A percentile compares a stretch with the other conserved stretches of the same genome.
phyloP scores from a whole-genome alignment of 257 asterid genomes.

The Gynochthodes officinalis region DNA sequence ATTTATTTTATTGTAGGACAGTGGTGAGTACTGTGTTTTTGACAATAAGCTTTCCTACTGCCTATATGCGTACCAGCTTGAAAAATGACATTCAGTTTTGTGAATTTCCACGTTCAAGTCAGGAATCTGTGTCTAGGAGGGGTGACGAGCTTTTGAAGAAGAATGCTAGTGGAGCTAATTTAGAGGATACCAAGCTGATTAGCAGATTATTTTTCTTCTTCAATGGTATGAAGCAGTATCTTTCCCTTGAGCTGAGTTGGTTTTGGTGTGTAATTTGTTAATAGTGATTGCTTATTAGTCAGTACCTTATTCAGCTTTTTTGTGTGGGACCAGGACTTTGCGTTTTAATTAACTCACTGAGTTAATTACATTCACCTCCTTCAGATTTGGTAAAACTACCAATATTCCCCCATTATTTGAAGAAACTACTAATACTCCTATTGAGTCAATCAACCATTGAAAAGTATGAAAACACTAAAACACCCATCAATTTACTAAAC shows the following conservation, averaged over 20 bases:
- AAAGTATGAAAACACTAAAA: too few species aligned
- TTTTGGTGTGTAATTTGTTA: neutral
- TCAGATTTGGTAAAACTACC: too few species aligned
- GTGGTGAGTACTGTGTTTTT: neutral
- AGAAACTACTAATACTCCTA: too few species aligned
- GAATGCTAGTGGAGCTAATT: slow-evolving; percentile 69
- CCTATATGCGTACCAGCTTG: neutral
- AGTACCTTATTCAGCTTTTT: neutral
- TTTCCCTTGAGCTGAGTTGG: slow-evolving; percentile 2
- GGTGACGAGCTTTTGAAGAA: slow-evolving; percentile 94
- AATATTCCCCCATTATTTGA: too few species aligned
- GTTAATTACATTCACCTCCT: too few species aligned
- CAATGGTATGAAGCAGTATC: slow-evolving; percentile 51
- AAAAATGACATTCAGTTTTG: slow-evolving; percentile 21
- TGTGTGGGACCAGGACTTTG: neutral
- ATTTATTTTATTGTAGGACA: slow-evolving; percentile 5
- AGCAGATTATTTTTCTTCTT: slow-evolving; percentile 63
- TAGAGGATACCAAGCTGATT: slow-evolving; percentile 74
- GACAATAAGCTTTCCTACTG: neutral
- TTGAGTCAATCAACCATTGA: too few species aligned
- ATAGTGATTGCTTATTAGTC: neutral
- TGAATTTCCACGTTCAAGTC: slow-evolving; percentile 44
- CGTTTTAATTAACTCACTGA: neutral
- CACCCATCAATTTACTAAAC: too few species aligned
- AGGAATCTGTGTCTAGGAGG: slow-evolving; percentile 70